A percentile compares a stretch with the other conserved stretches of the same genome.
Evolutionary conservation across 2,329 filamentous ascomycete genomes (phyloP).

Genomic region (Diplocarpon rosae): DNA sequence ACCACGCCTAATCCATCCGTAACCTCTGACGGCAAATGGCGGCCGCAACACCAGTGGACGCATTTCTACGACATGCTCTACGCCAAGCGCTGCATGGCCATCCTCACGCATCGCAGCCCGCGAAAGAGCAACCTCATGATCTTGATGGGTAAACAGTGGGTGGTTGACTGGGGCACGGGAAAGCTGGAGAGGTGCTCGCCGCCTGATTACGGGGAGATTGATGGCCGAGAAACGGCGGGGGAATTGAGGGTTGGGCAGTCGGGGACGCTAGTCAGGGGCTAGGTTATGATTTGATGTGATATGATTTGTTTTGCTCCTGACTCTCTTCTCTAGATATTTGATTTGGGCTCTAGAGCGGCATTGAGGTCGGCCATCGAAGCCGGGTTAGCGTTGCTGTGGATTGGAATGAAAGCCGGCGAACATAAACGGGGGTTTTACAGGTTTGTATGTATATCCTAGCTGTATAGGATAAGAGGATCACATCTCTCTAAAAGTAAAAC

Average conservation of each 20-base stretch:
- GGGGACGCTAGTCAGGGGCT: background rate
- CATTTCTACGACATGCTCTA: conserved; percentile 46
- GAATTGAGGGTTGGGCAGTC: background rate
- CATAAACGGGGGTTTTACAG: no score
- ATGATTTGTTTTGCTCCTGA: no score
- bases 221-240: background rate
- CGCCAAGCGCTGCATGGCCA: conserved; percentile 48
- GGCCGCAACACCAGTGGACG: conserved; percentile 43
- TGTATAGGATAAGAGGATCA: no score
- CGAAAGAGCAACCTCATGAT: conserved; percentile 48
- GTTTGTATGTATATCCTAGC: no score
- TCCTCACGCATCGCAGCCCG: conserved; percentile 44
- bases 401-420: no score
- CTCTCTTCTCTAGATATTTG: no score
- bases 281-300: background rate
- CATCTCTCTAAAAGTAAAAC: no score
- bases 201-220: conserved; percentile 39
- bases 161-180: conserved; percentile 48
- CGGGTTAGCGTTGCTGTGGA: no score
- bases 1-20: conserved; percentile 17
- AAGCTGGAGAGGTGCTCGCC: conserved; percentile 42
- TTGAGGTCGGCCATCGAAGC: no score
- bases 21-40: conserved; percentile 39
- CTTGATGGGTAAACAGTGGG: conserved; percentile 45
- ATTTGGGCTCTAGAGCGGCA: no score